A percentile compares a stretch with the other conserved stretches of the same genome.
phyloP scores from a whole-genome alignment of 2,329 filamentous ascomycete species.

The Tolypocladium inflatum region DNA sequence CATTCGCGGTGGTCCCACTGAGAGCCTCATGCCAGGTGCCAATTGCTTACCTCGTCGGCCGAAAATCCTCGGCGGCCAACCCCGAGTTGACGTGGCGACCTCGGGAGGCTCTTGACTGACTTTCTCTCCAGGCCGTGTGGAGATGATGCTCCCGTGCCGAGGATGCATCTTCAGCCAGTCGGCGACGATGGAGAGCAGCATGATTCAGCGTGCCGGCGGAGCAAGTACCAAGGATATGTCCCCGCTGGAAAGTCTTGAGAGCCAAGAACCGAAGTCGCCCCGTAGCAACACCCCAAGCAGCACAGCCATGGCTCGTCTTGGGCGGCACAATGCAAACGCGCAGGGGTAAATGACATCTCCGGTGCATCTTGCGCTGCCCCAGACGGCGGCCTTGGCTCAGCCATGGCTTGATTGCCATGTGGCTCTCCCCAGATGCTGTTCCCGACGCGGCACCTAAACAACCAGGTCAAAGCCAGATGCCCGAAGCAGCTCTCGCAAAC shows the following conservation, averaged over 20 bases:
- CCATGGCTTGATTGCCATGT: neutral
- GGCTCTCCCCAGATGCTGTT: neutral
- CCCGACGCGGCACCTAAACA: neutral
- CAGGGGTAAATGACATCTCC: neutral
- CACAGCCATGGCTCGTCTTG: neutral
- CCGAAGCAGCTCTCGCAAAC: neutral
- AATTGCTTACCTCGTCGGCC: no score
- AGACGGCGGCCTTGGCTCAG: neutral
- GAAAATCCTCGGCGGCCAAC: neutral
- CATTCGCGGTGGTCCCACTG: neutral
- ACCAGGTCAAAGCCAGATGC: neutral
- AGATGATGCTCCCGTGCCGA: neutral
- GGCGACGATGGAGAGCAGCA: neutral
- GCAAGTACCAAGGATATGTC: no score
- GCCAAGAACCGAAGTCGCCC: neutral
- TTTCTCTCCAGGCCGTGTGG: neutral
- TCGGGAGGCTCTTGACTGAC: neutral
- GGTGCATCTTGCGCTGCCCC: neutral
- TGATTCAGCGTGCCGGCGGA: neutral
- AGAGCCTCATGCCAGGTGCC: neutral
- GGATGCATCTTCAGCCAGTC: neutral
- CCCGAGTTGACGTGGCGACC: neutral
- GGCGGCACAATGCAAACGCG: neutral
- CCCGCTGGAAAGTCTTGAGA: no score
- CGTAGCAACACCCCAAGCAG: neutral